These are phyloP conservation scores for Tagetes erecta DNA, from an alignment of 129 eudicot genomes.

Conservation along the genomic window DNA sequence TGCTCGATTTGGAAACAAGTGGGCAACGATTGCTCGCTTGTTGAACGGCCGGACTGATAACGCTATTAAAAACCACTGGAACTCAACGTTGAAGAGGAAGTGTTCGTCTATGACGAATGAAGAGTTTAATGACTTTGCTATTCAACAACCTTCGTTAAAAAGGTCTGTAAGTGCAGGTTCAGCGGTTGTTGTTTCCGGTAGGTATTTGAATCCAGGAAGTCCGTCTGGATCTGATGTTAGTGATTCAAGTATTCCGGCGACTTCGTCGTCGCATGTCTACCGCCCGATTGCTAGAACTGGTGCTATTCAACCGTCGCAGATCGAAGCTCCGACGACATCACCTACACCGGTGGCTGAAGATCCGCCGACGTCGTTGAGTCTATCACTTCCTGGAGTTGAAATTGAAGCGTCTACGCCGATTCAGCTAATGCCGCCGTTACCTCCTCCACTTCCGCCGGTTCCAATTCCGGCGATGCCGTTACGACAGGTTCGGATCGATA, in stretches of 20 bases:
- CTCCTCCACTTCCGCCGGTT: constrained; percentile 5
- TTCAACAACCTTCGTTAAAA: constrained; percentile 55
- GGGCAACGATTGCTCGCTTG: constrained; percentile 94
- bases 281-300: constrained; percentile 64
- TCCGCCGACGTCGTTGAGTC: constrained; percentile 60
- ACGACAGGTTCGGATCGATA: constrained; percentile 30
- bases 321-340: constrained; percentile 33
- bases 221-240: constrained; percentile 85
- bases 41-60: constrained; percentile 84
- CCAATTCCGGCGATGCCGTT: constrained; percentile 25
- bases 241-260: constrained; percentile 49
- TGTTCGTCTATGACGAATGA: constrained; percentile 60
- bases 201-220: constrained; percentile 58
- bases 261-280: constrained; percentile 42
- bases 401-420: constrained; percentile 29
- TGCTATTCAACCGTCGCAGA: constrained; percentile 35
- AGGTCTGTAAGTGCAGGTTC: constrained; percentile 80
- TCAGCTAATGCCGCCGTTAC: constrained; percentile 20
- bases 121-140: constrained; percentile 46
- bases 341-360: constrained; percentile 21
- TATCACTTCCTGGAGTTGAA: constrained; percentile 70
- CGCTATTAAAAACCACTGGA: constrained; percentile 92
- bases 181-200: constrained; percentile 53
- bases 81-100: constrained; percentile 75
- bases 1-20: constrained; percentile 80